Base-by-base conservation (phyloP, 805 yeast species). In the Myxozyma vanderwaltii region DNA sequence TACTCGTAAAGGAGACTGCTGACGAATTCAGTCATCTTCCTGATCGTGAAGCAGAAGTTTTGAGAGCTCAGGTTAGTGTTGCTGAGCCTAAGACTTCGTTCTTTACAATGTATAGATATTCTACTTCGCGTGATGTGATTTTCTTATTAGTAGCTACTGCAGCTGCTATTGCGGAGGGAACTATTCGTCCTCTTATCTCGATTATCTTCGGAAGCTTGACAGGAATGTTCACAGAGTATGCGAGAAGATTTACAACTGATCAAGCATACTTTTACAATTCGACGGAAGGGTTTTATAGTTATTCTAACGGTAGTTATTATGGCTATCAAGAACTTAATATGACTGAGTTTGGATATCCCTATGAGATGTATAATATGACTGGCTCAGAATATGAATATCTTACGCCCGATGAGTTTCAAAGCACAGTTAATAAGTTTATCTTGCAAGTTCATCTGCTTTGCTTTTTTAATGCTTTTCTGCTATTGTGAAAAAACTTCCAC, bases 131-230 rank as follows among this genome's bases (percentile, higher is more conserved):
- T 12, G 64, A 60, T 56, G 38, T 40, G 17, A 3, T 21, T 7
- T 13, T 58, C 27, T 35, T 60, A 15, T 12, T 52, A 8, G 6
- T 57, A 10, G 55, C 55, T 4, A 44, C 51, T 10, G 38, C 69
- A 27, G 67, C 69, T 51, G 67, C 79, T 1, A 67, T 73, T 10
- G 70, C 71, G 3, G 72, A 73, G 8, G 79, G 79, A n/a, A 76
- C 72, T 8, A 72, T 74, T 6, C 55, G 76, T 52, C 79, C 79
- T 13, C 43, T 44, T 26, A 54, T 59, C 36, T 45, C 56, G 3
- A 49, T 59, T 6, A 31, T 62, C 3, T 60, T 62, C 24, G 65
- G 65, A 4, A 44, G 23, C 27, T 39, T 62, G 26, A 56, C 65
- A 3, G 51, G 58, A n/a, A 44, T 45, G 17, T 62, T 62, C 45